These are phyloP conservation scores for Clathrus columnatus DNA, from an alignment of 768 basidiomycete species.

Conservation along the genomic window DNA sequence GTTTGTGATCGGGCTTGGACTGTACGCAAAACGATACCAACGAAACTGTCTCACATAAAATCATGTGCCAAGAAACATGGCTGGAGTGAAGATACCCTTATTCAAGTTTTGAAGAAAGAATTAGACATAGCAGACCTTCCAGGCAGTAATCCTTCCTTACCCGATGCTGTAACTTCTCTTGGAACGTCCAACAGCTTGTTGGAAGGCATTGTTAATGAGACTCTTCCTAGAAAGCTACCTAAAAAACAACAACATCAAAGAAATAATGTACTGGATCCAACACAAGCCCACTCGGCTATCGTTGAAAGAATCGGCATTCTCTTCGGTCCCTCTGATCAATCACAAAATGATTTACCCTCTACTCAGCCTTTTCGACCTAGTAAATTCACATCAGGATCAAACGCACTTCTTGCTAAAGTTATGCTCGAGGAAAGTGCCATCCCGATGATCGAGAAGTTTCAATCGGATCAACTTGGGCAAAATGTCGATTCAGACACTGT, in stretches of 20 bases:
- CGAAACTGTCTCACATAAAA: constrained; percentile 61
- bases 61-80: constrained; percentile 57
- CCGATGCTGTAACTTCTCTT: constrained; percentile 16
- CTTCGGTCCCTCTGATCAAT: constrained; percentile 17
- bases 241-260: constrained; percentile 28
- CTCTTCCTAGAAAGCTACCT: constrained; percentile 36
- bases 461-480: background rate
- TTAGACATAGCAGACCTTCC: constrained; percentile 19
- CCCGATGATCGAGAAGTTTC: constrained; percentile 10
- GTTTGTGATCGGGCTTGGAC: constrained; percentile 65
- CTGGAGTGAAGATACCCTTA: constrained; percentile 47
- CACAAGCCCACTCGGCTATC: constrained; percentile 37
- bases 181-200: constrained; percentile 35
- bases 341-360: constrained; percentile 1
- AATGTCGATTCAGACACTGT: constrained; percentile 1
- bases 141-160: constrained; percentile 19
- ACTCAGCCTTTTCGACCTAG: constrained; percentile 15
- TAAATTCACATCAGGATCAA: constrained; percentile 4
- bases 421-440: background rate
- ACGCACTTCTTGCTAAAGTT: background rate
- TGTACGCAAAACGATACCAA: constrained; percentile 46
- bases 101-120: constrained; percentile 42
- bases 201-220: constrained; percentile 43
- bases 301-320: constrained; percentile 30
- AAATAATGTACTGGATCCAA: constrained; percentile 35